Evolutionary conservation across 345 rosid genomes (phyloP).

Genomic region (Microcos paniculata): DNA sequence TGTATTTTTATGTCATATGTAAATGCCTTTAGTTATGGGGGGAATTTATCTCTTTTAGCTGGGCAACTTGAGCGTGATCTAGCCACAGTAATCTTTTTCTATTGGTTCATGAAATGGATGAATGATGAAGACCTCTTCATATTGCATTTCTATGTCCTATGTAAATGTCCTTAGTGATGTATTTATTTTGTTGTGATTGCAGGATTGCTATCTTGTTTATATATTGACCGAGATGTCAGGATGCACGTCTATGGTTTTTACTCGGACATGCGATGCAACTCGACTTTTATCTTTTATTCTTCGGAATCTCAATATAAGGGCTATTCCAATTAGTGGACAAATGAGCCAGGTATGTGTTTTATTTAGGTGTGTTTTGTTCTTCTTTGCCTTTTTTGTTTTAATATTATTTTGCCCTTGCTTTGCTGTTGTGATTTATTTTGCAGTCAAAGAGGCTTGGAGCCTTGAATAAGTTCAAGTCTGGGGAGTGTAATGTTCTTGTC

Average conservation of each 20-base stretch:
- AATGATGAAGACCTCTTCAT: too few species aligned
- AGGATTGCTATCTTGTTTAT: slow-evolving; percentile 95
- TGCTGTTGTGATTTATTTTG: slow-evolving; percentile 3
- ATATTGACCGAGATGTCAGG: slow-evolving; percentile 70
- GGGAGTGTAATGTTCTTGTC: slow-evolving; percentile 88
- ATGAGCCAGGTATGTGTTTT: slow-evolving; percentile 72
- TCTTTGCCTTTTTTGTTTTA: background rate
- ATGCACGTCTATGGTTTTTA: slow-evolving; percentile 87
- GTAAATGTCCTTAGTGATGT: background rate
- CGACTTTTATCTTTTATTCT: slow-evolving; percentile 69
- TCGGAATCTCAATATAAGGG: slow-evolving; percentile 84
- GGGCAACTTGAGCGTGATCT: too few species aligned
- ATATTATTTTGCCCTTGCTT: slow-evolving; percentile 1
- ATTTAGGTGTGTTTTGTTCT: background rate
- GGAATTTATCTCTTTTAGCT: too few species aligned
- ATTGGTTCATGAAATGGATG: too few species aligned
- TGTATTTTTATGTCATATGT: background rate
- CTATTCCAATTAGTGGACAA: slow-evolving; percentile 96
- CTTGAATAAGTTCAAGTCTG: slow-evolving; percentile 87
- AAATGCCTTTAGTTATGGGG: too few species aligned
- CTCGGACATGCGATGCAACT: slow-evolving; percentile 92
- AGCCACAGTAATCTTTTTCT: too few species aligned
- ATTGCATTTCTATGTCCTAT: background rate
- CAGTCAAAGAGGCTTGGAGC: slow-evolving; percentile 97
- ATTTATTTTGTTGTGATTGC: slow-evolving; percentile 22